A percentile compares a stretch with the other conserved stretches of the same genome.
Conservation (phyloP, 2,329 filamentous ascomycete genomes). For the Cercospora canescens region DNA sequence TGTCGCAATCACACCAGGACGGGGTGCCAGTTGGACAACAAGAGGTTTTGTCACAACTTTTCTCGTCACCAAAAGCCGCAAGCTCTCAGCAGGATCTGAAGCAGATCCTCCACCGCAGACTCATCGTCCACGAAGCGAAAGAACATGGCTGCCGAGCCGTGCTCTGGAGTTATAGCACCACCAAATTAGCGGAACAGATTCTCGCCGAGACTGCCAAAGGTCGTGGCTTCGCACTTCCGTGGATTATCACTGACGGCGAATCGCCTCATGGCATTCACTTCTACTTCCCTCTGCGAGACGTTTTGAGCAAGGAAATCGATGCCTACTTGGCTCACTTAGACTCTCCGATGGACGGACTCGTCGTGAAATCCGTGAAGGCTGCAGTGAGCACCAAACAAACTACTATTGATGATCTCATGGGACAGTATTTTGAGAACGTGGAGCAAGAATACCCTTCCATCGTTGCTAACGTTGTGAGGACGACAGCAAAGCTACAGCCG, state of each 20-base stretch:
- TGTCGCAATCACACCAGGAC: background rate
- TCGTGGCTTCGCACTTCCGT: conserved; percentile 78
- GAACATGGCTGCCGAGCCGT: conserved; percentile 65
- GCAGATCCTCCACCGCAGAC: conserved; percentile 67
- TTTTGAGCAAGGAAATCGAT: conserved; percentile 77
- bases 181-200: conserved; percentile 79
- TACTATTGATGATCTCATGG: conserved; percentile 89
- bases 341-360: conserved; percentile 40
- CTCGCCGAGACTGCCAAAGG: conserved; percentile 90
- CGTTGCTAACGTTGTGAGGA: conserved; percentile 92
- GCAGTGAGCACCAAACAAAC: conserved; percentile 69
- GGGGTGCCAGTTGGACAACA: background rate
- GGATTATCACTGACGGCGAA: conserved; percentile 75
- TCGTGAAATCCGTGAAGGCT: conserved; percentile 34
- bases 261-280: conserved; percentile 60
- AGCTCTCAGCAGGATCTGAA: conserved; percentile 76
- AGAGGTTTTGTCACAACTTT: conserved; percentile 4
- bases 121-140: conserved; percentile 68
- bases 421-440: conserved; percentile 82
- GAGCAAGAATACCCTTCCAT: conserved; percentile 86
- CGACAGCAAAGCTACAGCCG: conserved; percentile 74
- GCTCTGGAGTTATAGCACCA: conserved; percentile 84
- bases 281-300: conserved; percentile 80
- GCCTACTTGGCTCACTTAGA: conserved; percentile 56
- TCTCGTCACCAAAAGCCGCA: conserved; percentile 45